Evolutionary conservation across 345 rosid species (phyloP), one percentile per base, ranked within the genome.

Genomic region (Erodium maritimum): DNA sequence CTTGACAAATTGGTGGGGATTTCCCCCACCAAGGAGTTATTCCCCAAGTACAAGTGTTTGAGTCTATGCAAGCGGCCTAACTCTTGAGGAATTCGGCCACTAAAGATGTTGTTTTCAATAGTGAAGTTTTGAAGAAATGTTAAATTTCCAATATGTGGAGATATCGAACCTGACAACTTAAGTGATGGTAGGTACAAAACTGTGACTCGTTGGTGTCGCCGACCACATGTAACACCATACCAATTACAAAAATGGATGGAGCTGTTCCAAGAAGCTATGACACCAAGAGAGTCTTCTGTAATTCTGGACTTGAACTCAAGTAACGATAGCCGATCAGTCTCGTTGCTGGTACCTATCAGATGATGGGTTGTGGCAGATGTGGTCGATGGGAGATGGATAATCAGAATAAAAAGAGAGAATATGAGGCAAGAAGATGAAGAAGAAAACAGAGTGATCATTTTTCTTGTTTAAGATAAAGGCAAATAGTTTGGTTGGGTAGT

Each of bases 241-340:
- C 58, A 61, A 23, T 20, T n/a, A 19, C 65, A 61, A 51, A 52
- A 53, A 48, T 19, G 19, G 58, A 53, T 34, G 2, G 65, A 52
- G 23, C 52, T 33, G 1, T 62, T 62, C 65, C 65, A 62, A 12
- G 21, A 25, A 19, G 22, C n/a, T 12, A 61, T 12, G 12, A 61
- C 51, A 17, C 50, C 19, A 5, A 20, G 6, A 16, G 65, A 50
- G 24, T 33, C 33, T 2, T 20, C 9, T 23, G 58, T 23, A 29
- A 61, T 19, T n/a, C 20, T 53, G 5, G 16, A 18, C 71, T n/a
- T 58, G 46, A 50, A 65, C 68, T 21, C 6, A 22, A 58, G 6
- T 57, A 55, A 54, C 14, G 5, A 23, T 2, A 21, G 23, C 12
- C 46, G 59, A 69, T 25, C 61, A 55, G 57, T 52, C 17, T 50